Evolutionary conservation across 2,329 filamentous ascomycete genomes (phyloP), one percentile per base, ranked within the genome.

Genomic region (Phyllosticta citrichinensis): DNA sequence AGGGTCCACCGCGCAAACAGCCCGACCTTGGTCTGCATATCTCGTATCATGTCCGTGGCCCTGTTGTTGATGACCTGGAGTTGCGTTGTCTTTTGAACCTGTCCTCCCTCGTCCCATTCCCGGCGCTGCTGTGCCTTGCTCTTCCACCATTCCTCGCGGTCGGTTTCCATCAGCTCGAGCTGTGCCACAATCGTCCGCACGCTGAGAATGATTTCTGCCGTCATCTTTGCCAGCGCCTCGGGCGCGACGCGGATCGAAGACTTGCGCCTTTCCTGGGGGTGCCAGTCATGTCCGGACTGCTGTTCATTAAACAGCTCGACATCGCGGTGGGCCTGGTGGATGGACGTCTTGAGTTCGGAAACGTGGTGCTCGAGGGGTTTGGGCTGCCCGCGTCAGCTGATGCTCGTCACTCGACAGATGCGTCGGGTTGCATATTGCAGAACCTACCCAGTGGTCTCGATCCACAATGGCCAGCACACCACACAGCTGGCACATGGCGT

Each of bases 401-500:
- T 19, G 35, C 8, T 27, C 17, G 24, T 19, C 10, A 20, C 25
- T 47, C 33, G n/a, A 50, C 30, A 51, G 50, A 30, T 47, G 40
- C 40, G 40, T 47, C 14, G 14, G 40, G 40, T 47, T 47, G 17
- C 40, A 47, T n/a, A 47, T 27, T 20, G n/a, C 25, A n/a, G 56
- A 24, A 19, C 19, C 17, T 54, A 61, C 61, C 57, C 61, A 62
- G n/a, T 57, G 61, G 25, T 61, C 57, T 3, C 58, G 57, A 14
- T 56, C 33, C 4, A 54, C 30, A 17, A 62, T 60, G 14, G 53
- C 20, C 11, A 47, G 11, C 22, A 62, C 20, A 19, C n/a, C 19
- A 54, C 61, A 62, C 30, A 61, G 40, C 25, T 61, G 61, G 20
- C 61, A 62, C 57, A 61, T 62, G 19, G 20, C 51, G 20, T 24